These are phyloP conservation scores for Magnaporthales sp. DNA, from an alignment of 2,329 filamentous ascomycete species.

Conservation along the genomic window DNA sequence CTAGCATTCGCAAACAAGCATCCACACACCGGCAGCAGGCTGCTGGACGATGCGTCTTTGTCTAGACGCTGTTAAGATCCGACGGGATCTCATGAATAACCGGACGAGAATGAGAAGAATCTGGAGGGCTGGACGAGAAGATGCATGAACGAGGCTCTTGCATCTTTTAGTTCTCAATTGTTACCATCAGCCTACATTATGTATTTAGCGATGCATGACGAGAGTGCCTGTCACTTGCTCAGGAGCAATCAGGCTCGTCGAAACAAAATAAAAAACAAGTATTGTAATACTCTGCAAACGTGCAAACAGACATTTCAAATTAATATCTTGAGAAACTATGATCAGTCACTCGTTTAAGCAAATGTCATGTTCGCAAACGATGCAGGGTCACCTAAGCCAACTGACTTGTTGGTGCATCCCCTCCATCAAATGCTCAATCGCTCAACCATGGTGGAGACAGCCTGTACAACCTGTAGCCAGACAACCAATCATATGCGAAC, in stretches of 20 bases:
- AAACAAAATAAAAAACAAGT: background rate
- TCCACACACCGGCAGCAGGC: background rate
- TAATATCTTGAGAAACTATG: background rate
- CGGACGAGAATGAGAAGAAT: too few relatives aligned
- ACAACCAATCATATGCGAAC: background rate
- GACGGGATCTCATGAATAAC: background rate
- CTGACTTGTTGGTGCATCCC: too few relatives aligned
- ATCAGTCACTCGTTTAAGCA: background rate
- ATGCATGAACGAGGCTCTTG: background rate
- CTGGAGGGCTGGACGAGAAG: too few relatives aligned
- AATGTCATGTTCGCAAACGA: background rate
- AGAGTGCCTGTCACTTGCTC: background rate
- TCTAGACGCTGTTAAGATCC: background rate
- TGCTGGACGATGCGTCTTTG: background rate
- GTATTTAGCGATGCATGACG: background rate
- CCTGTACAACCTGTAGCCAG: background rate
- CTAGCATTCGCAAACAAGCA: background rate
- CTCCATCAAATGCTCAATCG: too few relatives aligned
- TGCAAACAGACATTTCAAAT: background rate
- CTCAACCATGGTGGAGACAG: background rate
- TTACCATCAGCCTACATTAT: background rate
- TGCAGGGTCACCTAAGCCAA: too few relatives aligned
- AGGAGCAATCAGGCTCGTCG: background rate
- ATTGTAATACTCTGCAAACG: background rate
- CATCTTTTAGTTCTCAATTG: background rate